These are phyloP conservation scores for Globisporangium apiculatum DNA, from an alignment of 352 stramenopile genomes.

Conservation along the genomic window DNA sequence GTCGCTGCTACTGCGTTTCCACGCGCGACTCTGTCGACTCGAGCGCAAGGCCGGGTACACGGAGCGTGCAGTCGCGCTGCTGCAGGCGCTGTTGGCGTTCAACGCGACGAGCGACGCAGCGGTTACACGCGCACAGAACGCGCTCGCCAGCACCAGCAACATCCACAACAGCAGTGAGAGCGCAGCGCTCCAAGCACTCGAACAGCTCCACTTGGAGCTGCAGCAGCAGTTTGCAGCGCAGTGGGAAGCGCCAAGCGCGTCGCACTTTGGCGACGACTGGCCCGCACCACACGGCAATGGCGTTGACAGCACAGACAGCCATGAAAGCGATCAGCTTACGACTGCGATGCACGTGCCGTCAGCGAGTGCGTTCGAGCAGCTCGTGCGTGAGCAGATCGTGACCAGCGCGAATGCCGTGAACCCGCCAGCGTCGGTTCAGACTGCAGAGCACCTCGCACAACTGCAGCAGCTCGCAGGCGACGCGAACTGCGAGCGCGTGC, in stretches of 20 bases:
- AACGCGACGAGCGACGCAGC: slow-evolving; percentile 13
- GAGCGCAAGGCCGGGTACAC: slow-evolving; percentile 49
- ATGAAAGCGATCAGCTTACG: too few species aligned
- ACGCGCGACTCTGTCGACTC: slow-evolving; percentile 40
- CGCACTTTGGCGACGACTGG: slow-evolving; percentile 21
- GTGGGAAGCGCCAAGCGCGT: slow-evolving; percentile 20
- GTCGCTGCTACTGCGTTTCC: slow-evolving; percentile 30
- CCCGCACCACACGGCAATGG: background rate
- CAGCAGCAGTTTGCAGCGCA: slow-evolving; percentile 23
- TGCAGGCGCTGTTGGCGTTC: slow-evolving; percentile 60
- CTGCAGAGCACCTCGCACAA: slow-evolving; percentile 27
- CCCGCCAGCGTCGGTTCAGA: slow-evolving; percentile 21
- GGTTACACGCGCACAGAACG: too few species aligned
- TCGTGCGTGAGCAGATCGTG: slow-evolving; percentile 13
- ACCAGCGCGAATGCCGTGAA: slow-evolving; percentile 22
- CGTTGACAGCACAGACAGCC: background rate
- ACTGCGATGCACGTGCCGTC: slow-evolving; percentile 6
- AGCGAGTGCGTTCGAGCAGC: slow-evolving; percentile 11
- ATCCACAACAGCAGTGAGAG: background rate
- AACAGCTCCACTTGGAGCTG: slow-evolving; percentile 9
- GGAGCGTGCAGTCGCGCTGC: slow-evolving; percentile 55
- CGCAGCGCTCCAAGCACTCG: too few species aligned
- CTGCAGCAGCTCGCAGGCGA: slow-evolving; percentile 25
- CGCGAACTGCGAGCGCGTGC: background rate
- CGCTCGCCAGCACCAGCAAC: background rate